Evolutionary conservation across 305 asterid genomes (phyloP).

Genomic region (Rubia balearica): DNA sequence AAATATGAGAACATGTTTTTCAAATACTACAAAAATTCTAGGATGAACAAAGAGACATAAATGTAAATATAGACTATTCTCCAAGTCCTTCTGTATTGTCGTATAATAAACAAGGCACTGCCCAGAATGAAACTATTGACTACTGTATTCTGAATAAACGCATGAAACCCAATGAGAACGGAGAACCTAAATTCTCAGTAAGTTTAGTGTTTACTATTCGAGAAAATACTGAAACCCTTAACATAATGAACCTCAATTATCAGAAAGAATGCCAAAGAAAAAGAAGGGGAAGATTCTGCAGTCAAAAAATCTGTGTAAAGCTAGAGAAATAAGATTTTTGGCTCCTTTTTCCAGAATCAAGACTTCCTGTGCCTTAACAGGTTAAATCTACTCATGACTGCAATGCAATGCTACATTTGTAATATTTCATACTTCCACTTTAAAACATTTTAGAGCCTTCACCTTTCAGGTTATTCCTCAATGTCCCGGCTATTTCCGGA

Average conservation of each 20-base stretch:
- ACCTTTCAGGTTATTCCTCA: neutral
- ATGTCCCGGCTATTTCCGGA: neutral
- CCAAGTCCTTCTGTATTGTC: too few relatives aligned
- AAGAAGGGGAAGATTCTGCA: neutral
- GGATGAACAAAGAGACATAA: neutral
- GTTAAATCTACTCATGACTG: neutral
- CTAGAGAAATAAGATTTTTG: too few relatives aligned
- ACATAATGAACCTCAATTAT: neutral
- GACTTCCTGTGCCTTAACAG: neutral
- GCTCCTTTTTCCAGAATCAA: neutral
- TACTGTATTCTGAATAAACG: neutral
- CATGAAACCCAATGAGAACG: neutral
- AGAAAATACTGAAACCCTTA: neutral
- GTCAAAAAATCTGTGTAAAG: neutral
- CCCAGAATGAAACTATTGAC: neutral
- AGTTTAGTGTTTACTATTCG: neutral
- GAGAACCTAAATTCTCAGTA: neutral
- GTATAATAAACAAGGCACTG: neutral
- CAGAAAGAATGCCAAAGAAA: too few relatives aligned
- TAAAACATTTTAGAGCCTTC: neutral
- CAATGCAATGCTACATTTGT: neutral
- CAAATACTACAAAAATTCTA: neutral
- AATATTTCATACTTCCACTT: conserved; percentile 1
- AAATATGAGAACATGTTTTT: neutral
- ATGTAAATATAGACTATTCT: neutral